These are phyloP conservation scores for Sclerotiophoma versabilis DNA, from an alignment of 2,329 filamentous ascomycete species.

Conservation along the genomic window DNA sequence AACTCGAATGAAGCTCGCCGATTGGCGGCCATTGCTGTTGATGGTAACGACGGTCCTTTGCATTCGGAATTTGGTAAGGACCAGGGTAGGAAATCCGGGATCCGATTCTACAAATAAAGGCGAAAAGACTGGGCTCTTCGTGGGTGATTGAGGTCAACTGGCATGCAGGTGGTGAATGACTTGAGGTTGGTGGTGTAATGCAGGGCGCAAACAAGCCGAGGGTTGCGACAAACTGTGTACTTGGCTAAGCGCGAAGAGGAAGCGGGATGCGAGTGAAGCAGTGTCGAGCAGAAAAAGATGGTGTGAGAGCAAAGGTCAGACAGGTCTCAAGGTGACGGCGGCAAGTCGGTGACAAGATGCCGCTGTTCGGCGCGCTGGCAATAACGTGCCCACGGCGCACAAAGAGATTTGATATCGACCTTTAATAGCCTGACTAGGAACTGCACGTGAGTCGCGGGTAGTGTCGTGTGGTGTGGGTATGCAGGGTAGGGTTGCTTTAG, in stretches of 20 bases:
- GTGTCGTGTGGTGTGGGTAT: constrained; percentile 23
- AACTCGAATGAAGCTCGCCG: constrained; percentile 92
- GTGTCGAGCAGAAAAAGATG: constrained; percentile 28
- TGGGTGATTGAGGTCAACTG: constrained; percentile 1
- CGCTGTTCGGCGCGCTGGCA: constrained; percentile 34
- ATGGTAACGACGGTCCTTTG: constrained; percentile 82
- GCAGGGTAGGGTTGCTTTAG: constrained; percentile 26
- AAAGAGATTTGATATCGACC: constrained; percentile 26
- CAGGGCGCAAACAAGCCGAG: constrained; percentile 31
- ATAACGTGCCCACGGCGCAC: constrained; percentile 30
- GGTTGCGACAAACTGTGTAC: constrained; percentile 1
- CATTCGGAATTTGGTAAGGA: constrained; percentile 38
- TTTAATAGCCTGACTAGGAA: constrained; percentile 25
- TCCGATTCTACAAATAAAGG: constrained; percentile 3
- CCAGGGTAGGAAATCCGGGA: background rate
- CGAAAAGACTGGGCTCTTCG: background rate
- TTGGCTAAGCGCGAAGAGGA: constrained; percentile 13
- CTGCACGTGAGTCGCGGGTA: constrained; percentile 33
- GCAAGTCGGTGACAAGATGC: constrained; percentile 23
- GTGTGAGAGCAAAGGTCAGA: constrained; percentile 26
- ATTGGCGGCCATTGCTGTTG: constrained; percentile 94
- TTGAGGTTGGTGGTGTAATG: constrained; percentile 23
- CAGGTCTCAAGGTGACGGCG: constrained; percentile 7
- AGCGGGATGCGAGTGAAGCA: background rate
- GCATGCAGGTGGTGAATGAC: constrained; percentile 25